These are phyloP conservation scores for Ogataea siamensis DNA, from an alignment of 805 yeast species.

Conservation along the genomic window DNA sequence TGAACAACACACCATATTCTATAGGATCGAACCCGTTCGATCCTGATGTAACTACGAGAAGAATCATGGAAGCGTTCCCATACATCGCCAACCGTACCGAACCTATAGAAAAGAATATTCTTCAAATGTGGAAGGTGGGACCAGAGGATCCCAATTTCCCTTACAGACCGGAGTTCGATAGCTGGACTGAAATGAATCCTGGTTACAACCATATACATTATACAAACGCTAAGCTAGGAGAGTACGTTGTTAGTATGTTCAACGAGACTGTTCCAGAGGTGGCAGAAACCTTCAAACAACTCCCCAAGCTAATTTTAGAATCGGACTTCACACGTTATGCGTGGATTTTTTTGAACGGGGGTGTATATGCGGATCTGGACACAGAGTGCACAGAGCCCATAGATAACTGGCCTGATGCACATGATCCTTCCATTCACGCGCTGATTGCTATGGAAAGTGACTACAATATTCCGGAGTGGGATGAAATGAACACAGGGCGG, in stretches of 20 bases:
- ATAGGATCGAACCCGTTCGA: constrained; percentile 18
- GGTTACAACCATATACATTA: constrained; percentile 15
- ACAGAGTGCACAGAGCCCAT: constrained; percentile 41
- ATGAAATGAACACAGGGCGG: constrained; percentile 40
- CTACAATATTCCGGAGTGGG: constrained; percentile 44
- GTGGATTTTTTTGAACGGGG: constrained; percentile 48
- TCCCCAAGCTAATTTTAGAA: constrained; percentile 46
- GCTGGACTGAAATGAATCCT: constrained; percentile 19
- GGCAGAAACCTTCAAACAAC: constrained; percentile 41
- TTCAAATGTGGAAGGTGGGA: constrained; percentile 24
- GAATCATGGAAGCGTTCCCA: constrained; percentile 11
- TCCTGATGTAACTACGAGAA: constrained; percentile 9
- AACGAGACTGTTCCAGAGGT: constrained; percentile 40
- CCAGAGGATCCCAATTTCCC: constrained; percentile 16
- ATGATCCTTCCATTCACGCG: constrained; percentile 42
- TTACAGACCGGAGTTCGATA: constrained; percentile 8
- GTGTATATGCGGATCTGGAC: constrained; percentile 53
- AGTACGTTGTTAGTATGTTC: constrained; percentile 15
- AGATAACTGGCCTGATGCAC: constrained; percentile 52
- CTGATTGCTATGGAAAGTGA: constrained; percentile 50
- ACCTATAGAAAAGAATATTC: constrained; percentile 21
- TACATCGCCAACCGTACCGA: constrained; percentile 5
- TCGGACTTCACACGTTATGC: constrained; percentile 53
- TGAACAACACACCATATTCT: constrained; percentile 9
- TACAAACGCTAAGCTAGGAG: constrained; percentile 13